Base-by-base conservation (phyloP, 805 yeast species). In the Lipomyces spencermartinsiae region DNA sequence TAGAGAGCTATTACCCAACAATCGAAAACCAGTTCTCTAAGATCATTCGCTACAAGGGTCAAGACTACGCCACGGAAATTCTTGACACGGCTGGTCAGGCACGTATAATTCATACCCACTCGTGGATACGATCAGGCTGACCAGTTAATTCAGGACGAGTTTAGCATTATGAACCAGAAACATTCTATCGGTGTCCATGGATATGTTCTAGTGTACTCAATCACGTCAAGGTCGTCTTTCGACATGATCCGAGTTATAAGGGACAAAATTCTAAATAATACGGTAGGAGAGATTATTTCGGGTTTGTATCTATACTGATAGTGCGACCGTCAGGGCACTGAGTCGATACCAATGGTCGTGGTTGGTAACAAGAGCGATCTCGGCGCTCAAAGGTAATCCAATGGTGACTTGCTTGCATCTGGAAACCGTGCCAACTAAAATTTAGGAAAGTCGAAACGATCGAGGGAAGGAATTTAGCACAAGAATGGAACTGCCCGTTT, bases 1-100 rank as follows among this genome's bases (percentile, higher is more conserved):
- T 91, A 31, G 97, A 93, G 78, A 84, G 89, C 43, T 92, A 93
- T 79, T 93, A 92, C 78, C 97, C 97, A 37, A 93, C 97, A 5
- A 91, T 91, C 70, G 96, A 92, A 77, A 92, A 91, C 78, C 93
- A 90, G 78, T 91, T 90, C 78, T 83, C 87, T 76, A 92, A 90
- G 76, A 83, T 84, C 46, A 83, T 92, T 75, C 83, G 83, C 67
- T 86, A 89, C 77, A 86, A 89, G 69, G 90, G 89, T 69, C 89
- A 87, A 73, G 91, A 89, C 63, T 93, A 90, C 76, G 88, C 88
- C 63, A 86, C 93, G 33, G 97, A 92, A 77, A 90, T 93, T 63
- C 81, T 92, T 68, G 98, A 93, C 76, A 93, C 97, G 0, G 97
- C 97, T 0, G 97, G 97, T 7, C 76, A 74, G 70, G 73, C 69